Base-by-base conservation (phyloP, 768 basidiomycete genomes). In the Suillus lakei region DNA sequence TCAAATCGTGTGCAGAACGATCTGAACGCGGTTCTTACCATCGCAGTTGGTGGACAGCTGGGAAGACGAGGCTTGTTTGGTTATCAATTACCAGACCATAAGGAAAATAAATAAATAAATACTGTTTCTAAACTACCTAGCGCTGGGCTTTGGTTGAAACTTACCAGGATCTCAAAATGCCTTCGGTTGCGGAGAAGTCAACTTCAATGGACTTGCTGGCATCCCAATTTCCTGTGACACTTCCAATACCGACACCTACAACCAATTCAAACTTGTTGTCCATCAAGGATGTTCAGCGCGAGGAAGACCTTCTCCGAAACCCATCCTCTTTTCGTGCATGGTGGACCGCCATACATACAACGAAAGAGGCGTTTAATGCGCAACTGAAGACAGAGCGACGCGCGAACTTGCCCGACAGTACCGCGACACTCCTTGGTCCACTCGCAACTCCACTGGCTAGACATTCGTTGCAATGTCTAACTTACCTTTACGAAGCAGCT, bases 401-500 rank as follows among this genome's bases (percentile, higher is more conserved):
- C 21, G 72, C 82, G 3, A 76, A 86, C 59, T 72, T 85, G 3
- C 78, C 85, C 5, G 81, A 84, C 39, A 86, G 87, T 63, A 78
- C 84, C 26, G 79, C 82, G 23, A 74, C 80, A 34, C 80, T 96
- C 26, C 86, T 98, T 6, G 96, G 95, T 16, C 90, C 91, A 18
- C 86, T 98, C 50, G 86, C 92, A 21, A 87, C 91, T 5, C 85
- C 89, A 6, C 84, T 85, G 26, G 86, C 91, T 53, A 85, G 96
- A 67, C 83, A 88, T 51, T 89, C 89, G 32, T 81, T 99, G 8
- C 95, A 98, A 70, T 88, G 91, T 56, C 81, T 97, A 38, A 91
- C 91, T 3, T 96, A 93, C 76, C 85, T 98, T n/a, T 99, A 98
- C 74, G 98, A 99, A 78, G 83, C 93, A 23, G 97, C 97, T 0